These are phyloP conservation scores for Talaromyces sp. DNA, from an alignment of 2,329 filamentous ascomycete species.

Conservation along the genomic window DNA sequence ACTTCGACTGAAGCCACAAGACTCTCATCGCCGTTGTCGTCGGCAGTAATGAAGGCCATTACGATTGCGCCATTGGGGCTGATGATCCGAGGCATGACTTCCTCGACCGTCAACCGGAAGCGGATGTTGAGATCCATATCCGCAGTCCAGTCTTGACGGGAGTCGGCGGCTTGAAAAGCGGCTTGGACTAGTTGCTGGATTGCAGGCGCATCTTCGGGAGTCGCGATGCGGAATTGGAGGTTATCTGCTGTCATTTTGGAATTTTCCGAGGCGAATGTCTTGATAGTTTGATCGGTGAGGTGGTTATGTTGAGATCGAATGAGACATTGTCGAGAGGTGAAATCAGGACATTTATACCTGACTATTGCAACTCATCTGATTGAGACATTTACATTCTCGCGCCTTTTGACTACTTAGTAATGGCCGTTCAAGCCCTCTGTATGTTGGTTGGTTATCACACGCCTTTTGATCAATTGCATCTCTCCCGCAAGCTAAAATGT, in stretches of 20 bases:
- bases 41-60: constrained; percentile 19
- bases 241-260: constrained; percentile 13
- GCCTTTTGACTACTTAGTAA: background rate
- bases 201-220: constrained; percentile 33
- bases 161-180: constrained; percentile 43
- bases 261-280: background rate
- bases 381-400: background rate
- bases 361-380: background rate
- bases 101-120: constrained; percentile 25
- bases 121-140: constrained; percentile 29
- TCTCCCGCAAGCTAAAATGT: background rate
- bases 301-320: background rate
- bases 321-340: background rate
- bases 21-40: constrained; percentile 6
- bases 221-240: constrained; percentile 41
- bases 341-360: background rate
- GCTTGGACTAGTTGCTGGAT: constrained; percentile 40
- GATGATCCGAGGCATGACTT: constrained; percentile 28
- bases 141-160: constrained; percentile 36
- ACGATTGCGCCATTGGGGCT: constrained; percentile 28
- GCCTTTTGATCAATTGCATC: background rate
- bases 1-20: constrained; percentile 25
- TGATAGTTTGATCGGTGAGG: background rate
- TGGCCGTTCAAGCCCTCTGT: background rate
- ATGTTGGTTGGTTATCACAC: background rate